Conservation (phyloP, 179 eudicot genomes). For the Drosera spatulata region DNA sequence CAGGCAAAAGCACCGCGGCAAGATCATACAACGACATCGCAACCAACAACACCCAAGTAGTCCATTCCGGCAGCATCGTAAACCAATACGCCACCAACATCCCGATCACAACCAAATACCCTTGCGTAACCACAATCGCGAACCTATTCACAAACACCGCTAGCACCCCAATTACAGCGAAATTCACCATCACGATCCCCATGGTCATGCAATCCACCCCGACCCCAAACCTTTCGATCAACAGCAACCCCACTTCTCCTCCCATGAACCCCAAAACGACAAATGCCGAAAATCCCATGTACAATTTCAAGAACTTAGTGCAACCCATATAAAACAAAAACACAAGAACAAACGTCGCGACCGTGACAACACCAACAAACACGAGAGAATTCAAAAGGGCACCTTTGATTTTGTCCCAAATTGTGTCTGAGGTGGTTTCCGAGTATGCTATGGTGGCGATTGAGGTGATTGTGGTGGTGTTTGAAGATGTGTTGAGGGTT, state of each 20-base stretch:
- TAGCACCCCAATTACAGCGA: slow-evolving; percentile 64
- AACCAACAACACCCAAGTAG: slow-evolving; percentile 91
- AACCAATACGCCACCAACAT: slow-evolving; percentile 93
- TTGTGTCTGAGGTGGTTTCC: slow-evolving; percentile 57
- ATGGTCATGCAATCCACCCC: slow-evolving; percentile 59
- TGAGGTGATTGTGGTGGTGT: slow-evolving; percentile 29
- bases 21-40: slow-evolving; percentile 91
- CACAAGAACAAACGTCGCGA: slow-evolving; percentile 49
- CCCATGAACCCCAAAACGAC: slow-evolving; percentile 84
- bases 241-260: slow-evolving; percentile 48
- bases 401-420: slow-evolving; percentile 78
- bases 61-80: slow-evolving; percentile 94
- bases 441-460: slow-evolving; percentile 76
- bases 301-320: slow-evolving; percentile 18
- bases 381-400: slow-evolving; percentile 82
- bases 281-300: slow-evolving; percentile 87
- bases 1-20: slow-evolving; percentile 91
- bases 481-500: slow-evolving; percentile 24
- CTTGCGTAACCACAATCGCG: slow-evolving; percentile 63
- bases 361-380: slow-evolving; percentile 64
- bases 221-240: slow-evolving; percentile 33
- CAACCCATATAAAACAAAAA: too few species aligned
- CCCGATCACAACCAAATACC: slow-evolving; percentile 81
- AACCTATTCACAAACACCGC: slow-evolving; percentile 72
- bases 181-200: slow-evolving; percentile 46